A percentile compares a stretch with the other conserved stretches of the same genome.
Conservation (phyloP, 176 grass and related monocot genomes). For the Hyparrhenia diplandra region DNA sequence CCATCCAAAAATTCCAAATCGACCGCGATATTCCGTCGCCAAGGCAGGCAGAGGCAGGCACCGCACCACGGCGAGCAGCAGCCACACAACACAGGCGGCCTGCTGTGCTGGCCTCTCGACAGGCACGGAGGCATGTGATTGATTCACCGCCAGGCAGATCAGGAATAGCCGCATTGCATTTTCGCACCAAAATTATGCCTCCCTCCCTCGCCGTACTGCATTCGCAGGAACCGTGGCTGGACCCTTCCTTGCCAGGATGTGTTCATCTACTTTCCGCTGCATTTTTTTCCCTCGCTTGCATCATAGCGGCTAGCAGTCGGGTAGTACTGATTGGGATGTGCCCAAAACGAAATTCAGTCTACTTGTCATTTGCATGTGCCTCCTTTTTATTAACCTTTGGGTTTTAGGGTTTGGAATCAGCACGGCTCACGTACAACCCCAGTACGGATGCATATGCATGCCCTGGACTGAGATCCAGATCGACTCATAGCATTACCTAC, state of each 20-base stretch:
- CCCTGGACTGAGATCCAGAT: neutral
- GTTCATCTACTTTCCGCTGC: too few species aligned
- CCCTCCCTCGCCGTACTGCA: too few species aligned
- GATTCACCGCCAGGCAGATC: neutral
- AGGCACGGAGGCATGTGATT: constrained; percentile 9
- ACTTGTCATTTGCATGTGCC: neutral
- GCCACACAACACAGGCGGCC: neutral
- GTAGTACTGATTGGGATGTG: neutral
- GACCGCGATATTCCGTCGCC: too few species aligned
- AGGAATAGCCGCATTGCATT: neutral
- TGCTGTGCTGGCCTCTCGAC: neutral
- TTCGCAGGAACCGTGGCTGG: too few species aligned
- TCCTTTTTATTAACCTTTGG: neutral
- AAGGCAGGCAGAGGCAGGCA: neutral
- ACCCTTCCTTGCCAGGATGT: too few species aligned
- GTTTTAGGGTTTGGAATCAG: neutral
- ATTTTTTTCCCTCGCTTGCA: too few species aligned
- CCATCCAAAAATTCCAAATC: constrained; percentile 13
- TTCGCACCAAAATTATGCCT: too few species aligned
- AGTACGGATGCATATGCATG: neutral
- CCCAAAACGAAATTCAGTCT: neutral
- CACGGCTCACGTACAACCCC: neutral
- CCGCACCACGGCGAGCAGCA: too few species aligned
- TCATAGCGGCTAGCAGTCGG: too few species aligned
- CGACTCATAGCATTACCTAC: neutral